Base-by-base conservation (phyloP, 208 protist genomes). In the Acanthamoeba quina region DNA sequence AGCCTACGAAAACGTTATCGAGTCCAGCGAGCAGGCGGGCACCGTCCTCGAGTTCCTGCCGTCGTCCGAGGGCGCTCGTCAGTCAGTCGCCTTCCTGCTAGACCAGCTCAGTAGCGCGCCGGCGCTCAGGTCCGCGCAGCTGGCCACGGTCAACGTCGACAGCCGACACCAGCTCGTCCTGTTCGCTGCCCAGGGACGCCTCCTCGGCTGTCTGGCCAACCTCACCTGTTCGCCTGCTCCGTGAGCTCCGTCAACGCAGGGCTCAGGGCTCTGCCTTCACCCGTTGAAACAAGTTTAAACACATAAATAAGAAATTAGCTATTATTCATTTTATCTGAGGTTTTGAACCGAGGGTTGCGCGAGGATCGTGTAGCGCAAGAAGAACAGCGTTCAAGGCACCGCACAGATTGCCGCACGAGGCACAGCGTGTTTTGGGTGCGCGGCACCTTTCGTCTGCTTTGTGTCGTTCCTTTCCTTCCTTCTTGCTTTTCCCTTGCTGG, bases 11-110 rank as follows among this genome's bases (percentile, higher is more conserved):
- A 76, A 29, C 31, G n/a, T 76, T 26, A 76, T 76, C 34, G 68
- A 34, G 68, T 6, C 68, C 68, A 76, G 68, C 31, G 68, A 76
- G 34, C 68, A 44, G 34, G 31, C 68, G 15, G 68, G 68, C 68
- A 76, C 68, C 31, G 17, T 76, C 19, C 68, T 76, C 17, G 68
- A 76, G n/a, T 76, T 76, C 31, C 26, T 76, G n/a, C 29, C 68
- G n/a, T 31, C 68, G 17, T 76, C 68, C 15, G 31, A 76, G 11
- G 68, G 68, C n/a, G 68, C 68, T 13, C 68, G 68, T 5, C n/a
- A 76, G 31, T 76, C 68, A 15, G 17, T 26, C 26, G 68, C 68
- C 17, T 76, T 76, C 68, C n/a, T 76, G 29, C 31, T 44, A 7
- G n/a, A 11, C 17, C 68, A 76, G 34, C 68, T 76, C n/a, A 34